Evolutionary conservation across 225 moss, liverwort and hornwort genomes (phyloP).

Genomic region (Climacium dendroides): DNA sequence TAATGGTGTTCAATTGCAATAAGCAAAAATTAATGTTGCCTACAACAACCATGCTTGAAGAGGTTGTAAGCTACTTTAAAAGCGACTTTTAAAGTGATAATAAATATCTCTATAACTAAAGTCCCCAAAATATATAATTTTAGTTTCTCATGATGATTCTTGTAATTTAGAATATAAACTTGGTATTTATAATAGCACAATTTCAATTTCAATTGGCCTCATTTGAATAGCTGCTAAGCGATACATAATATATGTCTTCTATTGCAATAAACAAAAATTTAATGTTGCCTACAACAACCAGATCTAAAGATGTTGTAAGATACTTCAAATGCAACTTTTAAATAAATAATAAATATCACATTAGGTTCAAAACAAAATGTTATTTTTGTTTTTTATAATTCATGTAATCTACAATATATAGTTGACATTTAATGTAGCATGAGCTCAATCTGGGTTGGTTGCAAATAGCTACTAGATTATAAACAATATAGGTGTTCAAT

Average conservation of each 20-base stretch:
- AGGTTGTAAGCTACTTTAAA: background rate
- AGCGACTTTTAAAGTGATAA: background rate
- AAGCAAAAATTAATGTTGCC: background rate
- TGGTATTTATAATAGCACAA: background rate
- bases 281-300: background rate
- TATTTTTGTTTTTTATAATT: too few relatives aligned
- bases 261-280: background rate
- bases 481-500: background rate
- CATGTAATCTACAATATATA: too few relatives aligned
- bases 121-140: background rate
- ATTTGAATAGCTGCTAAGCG: too few relatives aligned
- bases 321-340: background rate
- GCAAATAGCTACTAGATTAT: too few relatives aligned
- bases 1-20: too few relatives aligned
- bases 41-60: background rate
- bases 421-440: too few relatives aligned
- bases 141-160: background rate
- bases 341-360: background rate
- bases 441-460: too few relatives aligned
- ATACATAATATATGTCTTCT: too few relatives aligned
- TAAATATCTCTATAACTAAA: background rate
- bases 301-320: too few relatives aligned
- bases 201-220: background rate
- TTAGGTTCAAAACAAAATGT: too few relatives aligned
- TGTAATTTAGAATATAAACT: accelerated